A percentile compares a stretch with the other conserved stretches of the same genome.
Evolutionary conservation across 257 asterid species (phyloP).

Genomic region (Mitragyna speciosa): DNA sequence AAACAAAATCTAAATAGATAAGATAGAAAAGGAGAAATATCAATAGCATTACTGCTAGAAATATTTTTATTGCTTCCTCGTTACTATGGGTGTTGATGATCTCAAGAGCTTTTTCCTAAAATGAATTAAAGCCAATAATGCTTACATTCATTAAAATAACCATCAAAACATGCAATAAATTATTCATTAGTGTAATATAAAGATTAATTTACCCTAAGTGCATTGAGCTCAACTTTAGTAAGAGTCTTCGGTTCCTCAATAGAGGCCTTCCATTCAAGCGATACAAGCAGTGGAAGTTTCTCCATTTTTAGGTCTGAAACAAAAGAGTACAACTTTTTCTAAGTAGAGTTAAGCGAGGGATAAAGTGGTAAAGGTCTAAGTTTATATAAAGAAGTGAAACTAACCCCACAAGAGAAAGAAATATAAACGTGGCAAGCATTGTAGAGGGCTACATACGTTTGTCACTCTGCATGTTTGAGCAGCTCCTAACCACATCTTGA

Average conservation of each 20-base stretch:
- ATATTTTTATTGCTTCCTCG: constrained; percentile 11
- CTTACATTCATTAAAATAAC: neutral
- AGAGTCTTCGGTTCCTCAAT: constrained; percentile 16
- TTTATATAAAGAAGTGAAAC: neutral
- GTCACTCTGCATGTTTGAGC: constrained; percentile 14
- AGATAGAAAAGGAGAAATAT: neutral
- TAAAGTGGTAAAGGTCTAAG: too few relatives aligned
- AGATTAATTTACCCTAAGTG: neutral
- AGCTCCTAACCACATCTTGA: neutral
- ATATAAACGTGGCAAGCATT: constrained; percentile 10
- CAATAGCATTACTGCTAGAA: neutral
- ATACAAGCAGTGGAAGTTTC: neutral
- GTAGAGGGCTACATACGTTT: neutral
- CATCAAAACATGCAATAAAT: neutral
- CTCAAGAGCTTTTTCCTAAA: constrained; percentile 1
- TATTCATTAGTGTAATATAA: neutral
- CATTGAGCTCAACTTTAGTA: neutral
- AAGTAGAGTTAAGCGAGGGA: neutral
- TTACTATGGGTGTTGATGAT: neutral
- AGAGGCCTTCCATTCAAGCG: neutral
- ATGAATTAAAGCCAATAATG: neutral
- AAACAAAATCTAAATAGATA: neutral
- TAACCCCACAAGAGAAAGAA: neutral
- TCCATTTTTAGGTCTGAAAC: neutral
- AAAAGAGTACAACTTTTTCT: neutral